Evolutionary conservation across 768 basidiomycete species (phyloP).

Genomic region (Pulveroboletus frians): DNA sequence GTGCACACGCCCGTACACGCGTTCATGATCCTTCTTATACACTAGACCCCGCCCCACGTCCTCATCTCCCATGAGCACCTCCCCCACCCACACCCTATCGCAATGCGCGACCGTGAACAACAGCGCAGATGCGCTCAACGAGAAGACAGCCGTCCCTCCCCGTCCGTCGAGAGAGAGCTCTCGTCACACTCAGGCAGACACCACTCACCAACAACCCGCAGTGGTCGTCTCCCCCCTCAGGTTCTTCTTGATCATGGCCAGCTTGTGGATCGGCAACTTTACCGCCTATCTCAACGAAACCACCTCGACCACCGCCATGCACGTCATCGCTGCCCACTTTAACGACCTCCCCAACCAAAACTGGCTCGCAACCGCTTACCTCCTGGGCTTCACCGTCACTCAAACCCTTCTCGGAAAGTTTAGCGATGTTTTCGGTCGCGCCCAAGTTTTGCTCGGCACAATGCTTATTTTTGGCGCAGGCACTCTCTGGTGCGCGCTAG

Average conservation of each 20-base stretch:
- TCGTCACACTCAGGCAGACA: background rate
- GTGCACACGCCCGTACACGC: conserved; percentile 5
- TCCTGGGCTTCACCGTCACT: conserved; percentile 34
- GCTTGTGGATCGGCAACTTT: conserved; percentile 33
- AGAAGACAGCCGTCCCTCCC: conserved; percentile 14
- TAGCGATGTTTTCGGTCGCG: conserved; percentile 33
- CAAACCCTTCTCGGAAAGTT: conserved; percentile 33
- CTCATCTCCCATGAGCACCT: conserved; percentile 23
- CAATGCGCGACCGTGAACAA: conserved; percentile 29
- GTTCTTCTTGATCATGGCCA: conserved; percentile 33
- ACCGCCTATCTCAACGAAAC: conserved; percentile 35
- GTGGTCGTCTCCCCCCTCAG: conserved; percentile 25
- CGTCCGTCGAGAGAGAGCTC: conserved; percentile 1
- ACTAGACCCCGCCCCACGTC: background rate
- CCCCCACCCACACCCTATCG: conserved; percentile 26
- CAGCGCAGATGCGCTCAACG: conserved; percentile 23
- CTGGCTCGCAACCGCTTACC: conserved; percentile 33
- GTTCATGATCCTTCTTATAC: conserved; percentile 23
- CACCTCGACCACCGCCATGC: conserved; percentile 33
- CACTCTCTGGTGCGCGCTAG: conserved; percentile 32
- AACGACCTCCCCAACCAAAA: conserved; percentile 29
- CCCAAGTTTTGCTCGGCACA: conserved; percentile 31
- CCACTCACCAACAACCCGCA: conserved; percentile 18
- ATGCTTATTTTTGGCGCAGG: conserved; percentile 34
- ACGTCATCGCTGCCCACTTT: conserved; percentile 30